Evolutionary conservation across 2,329 filamentous ascomycete genomes (phyloP), one percentile per base, ranked within the genome.

Genomic region (Fusarium humuli): DNA sequence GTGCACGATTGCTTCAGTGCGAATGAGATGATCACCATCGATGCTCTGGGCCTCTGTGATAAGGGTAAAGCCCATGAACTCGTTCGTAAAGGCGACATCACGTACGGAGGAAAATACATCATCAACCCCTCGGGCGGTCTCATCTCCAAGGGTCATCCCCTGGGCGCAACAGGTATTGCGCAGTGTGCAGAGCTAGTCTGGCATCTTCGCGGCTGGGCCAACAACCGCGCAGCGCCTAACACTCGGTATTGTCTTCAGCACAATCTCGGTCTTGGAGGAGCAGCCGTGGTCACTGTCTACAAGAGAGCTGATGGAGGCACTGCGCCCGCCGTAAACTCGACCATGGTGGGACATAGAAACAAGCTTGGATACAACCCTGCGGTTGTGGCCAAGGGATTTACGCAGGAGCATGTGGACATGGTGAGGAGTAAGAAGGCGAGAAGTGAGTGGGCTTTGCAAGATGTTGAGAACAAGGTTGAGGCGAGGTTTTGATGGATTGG

Each of bases 1-100:
- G 85, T 98, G 65, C 96, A 98, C 82, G 96, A 98, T 83, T 98
- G 96, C 84, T 98, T 98, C 87, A 94, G 91, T 20, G 91, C 95
- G 27, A 98, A 98, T 79, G 93, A 98, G 84, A 92, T 98, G 91
- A 87, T 96, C 54, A 91, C 90, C 3, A 90, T 98, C 53, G 95
- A 98, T 78, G 93, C 93, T 0, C 86, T 98, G 2, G 94, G 94
- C 3, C 86, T 98, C 13, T 88, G 86, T 42, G 90, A 90, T 62
- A 88, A 87, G 16, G 95, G 95, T 18, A 95, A 94, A 80, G 96
- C 95, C 0, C 94, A 98, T 79, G 94, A 98, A 81, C 89, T 98
- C 81, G 94, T 98, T 25, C 90, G 94, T 44, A 82, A 82, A 12
- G 94, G 94, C 29, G 94, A 94, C 76, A 97, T 98, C 77, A 98